These are phyloP conservation scores for Colletotrichum sp. DNA, from an alignment of 2,329 filamentous ascomycete species.

Conservation along the genomic window DNA sequence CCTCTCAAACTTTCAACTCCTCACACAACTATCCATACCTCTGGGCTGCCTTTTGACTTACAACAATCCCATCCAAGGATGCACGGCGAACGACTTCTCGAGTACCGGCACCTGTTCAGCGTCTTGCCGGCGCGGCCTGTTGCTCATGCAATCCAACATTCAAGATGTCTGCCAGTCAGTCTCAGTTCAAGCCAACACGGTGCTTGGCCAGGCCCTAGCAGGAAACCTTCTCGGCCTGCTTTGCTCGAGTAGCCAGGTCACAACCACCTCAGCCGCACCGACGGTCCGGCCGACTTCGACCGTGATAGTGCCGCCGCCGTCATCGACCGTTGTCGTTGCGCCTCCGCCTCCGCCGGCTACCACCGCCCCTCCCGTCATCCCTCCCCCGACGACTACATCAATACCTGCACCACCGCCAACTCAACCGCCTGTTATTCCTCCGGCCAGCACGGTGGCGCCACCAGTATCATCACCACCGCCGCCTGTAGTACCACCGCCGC, in stretches of 20 bases:
- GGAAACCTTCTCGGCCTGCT: slow-evolving; percentile 41
- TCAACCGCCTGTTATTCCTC: not conserved
- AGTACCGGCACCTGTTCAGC: slow-evolving; percentile 40
- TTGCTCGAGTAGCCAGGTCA: slow-evolving; percentile 27
- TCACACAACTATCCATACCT: slow-evolving; percentile 40
- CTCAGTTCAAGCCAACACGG: slow-evolving; percentile 29
- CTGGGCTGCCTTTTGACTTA: slow-evolving; percentile 46
- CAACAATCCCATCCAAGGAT: slow-evolving; percentile 43
- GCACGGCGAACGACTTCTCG: slow-evolving; percentile 39
- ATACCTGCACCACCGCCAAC: not conserved
- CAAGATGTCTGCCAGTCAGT: slow-evolving; percentile 30
- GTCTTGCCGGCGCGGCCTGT: slow-evolving; percentile 36
- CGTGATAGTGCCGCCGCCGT: not conserved
- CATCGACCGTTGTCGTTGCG: not conserved
- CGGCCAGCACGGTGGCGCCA: not conserved
- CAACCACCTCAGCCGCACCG: not conserved
- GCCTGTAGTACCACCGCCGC: not conserved
- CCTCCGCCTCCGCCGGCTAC: not conserved
- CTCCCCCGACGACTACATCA: not conserved
- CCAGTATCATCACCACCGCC: not conserved
- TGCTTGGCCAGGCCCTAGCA: slow-evolving; percentile 40
- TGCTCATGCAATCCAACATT: slow-evolving; percentile 31
- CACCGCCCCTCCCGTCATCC: not conserved
- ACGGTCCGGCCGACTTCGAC: not conserved
- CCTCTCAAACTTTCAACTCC: slow-evolving; percentile 45